Evolutionary conservation across 1,284 basidiomycete species (phyloP), one percentile per base, ranked within the genome.

Genomic region (Kwoniella shivajii): DNA sequence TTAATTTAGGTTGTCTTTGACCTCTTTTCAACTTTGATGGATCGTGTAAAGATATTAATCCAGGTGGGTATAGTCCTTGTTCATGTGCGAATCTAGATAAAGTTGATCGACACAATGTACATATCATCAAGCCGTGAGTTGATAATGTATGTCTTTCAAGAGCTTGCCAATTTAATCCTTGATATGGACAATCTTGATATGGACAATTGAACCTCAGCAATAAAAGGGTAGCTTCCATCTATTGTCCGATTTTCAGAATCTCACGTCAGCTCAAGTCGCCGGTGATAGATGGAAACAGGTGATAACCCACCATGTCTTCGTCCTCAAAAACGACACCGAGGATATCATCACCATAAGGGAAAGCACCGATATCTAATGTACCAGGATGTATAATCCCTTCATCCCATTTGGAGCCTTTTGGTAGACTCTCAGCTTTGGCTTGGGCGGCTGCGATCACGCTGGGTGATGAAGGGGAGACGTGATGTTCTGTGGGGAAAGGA

Each of bases 81-180:
- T 99, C 95, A 75, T 99, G 94, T 0, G 91, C 83, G 78, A 99
- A 99, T 45, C 98, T 89, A 67, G 96, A 97, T 79, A 98, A 93
- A 78, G 85, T 83, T 37, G 86, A 83, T 56, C 94, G 87, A 73
- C 96, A 99, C 2, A 99, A 76, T 67, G 93, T 90, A 71, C 93
- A 98, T 78, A 96, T 83, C 18, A 89, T 78, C 47, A 87, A 85
- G 6, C 84, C 85, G 74, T 99, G 95, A 2, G 66, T 67, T 1
- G 72, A 60, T 1, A 75, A 50, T 3, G 77, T 46, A 80, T 82
- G 45, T 84, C 86, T 50, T 73, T 90, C 92, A 44, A 98, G 82
- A 72, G 92, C 89, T 39, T 84, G 84, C 95, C 96, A 99, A 13
- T 91, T 89, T 47, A 85, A 84, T 5, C 85, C 89, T 66, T 90